phyloP scores from a whole-genome alignment of 805 yeast species.

The Wickerhamomyces strasburgensis region DNA sequence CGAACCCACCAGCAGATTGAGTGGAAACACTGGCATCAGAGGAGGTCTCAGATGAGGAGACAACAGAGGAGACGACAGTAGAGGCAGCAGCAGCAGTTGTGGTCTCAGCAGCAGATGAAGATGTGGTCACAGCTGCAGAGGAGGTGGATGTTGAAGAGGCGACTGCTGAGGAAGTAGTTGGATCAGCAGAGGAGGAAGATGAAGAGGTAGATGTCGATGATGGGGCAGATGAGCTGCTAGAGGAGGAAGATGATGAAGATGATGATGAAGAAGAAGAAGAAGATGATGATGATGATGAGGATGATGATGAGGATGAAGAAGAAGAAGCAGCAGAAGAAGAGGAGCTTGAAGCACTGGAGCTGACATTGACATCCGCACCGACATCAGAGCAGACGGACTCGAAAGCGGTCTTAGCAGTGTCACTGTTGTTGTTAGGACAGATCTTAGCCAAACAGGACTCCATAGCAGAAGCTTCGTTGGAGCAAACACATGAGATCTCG shows the following conservation, averaged over 20 bases:
- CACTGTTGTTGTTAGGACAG: slow-evolving; percentile 64
- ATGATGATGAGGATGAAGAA: slow-evolving; percentile 24
- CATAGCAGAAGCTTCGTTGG: slow-evolving; percentile 46
- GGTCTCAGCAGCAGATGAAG: slow-evolving; percentile 19
- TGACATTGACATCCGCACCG: slow-evolving; percentile 31
- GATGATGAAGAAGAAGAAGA: slow-evolving; percentile 25
- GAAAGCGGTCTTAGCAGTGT: slow-evolving; percentile 57
- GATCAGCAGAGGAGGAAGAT: slow-evolving; percentile 20
- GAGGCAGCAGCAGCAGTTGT: slow-evolving; percentile 16
- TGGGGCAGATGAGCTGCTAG: slow-evolving; percentile 21
- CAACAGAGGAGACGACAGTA: slow-evolving; percentile 20
- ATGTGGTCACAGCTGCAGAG: slow-evolving; percentile 13
- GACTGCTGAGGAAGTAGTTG: slow-evolving; percentile 17
- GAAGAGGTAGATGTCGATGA: slow-evolving; percentile 23
- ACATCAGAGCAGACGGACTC: slow-evolving; percentile 45
- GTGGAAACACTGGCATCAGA: too few relatives aligned
- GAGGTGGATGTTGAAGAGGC: slow-evolving; percentile 19
- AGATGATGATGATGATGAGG: slow-evolving; percentile 27
- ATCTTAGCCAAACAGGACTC: slow-evolving; percentile 56
- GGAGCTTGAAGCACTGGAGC: slow-evolving; percentile 31
- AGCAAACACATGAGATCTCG: slow-evolving; percentile 67
- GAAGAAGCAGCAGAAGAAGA: slow-evolving; percentile 31
- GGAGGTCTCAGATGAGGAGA: slow-evolving; percentile 17
- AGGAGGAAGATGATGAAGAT: slow-evolving; percentile 20
- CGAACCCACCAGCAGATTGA: slow-evolving; percentile 26